These are phyloP conservation scores for Stephanodiscus minutulus DNA, from an alignment of 108 stramenopile species.

Conservation along the genomic window DNA sequence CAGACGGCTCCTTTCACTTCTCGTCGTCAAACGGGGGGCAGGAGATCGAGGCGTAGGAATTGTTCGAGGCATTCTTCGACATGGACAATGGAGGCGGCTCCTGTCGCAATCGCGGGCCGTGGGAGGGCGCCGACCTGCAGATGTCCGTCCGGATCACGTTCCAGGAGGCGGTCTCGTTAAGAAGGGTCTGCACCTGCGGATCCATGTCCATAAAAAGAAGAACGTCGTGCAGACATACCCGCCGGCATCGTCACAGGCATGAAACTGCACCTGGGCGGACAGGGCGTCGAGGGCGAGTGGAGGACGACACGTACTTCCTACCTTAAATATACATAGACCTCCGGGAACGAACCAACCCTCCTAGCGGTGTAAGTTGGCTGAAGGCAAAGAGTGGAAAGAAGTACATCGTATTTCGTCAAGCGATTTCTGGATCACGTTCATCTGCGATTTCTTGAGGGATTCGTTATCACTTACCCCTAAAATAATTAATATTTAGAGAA, in stretches of 20 bases:
- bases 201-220: conserved; percentile 68
- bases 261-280: conserved; percentile 84
- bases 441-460: too few relatives aligned
- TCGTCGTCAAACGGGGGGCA: conserved; percentile 43
- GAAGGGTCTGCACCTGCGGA: conserved; percentile 80
- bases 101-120: conserved; percentile 67
- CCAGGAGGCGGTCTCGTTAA: conserved; percentile 86
- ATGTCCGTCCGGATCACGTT: conserved; percentile 84
- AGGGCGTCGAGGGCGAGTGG: conserved; percentile 95
- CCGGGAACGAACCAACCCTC: too few relatives aligned
- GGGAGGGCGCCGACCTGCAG: conserved; percentile 88
- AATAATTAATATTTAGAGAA: neutral
- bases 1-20: conserved; percentile 84
- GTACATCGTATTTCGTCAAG: too few relatives aligned
- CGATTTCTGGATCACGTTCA: too few relatives aligned
- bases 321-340: too few relatives aligned
- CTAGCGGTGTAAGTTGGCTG: too few relatives aligned
- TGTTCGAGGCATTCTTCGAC: conserved; percentile 89
- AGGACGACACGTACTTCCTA: conserved; percentile 88
- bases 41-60: conserved; percentile 86
- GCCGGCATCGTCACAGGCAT: conserved; percentile 95
- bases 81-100: conserved; percentile 59
- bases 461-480: neutral
- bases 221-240: conserved; percentile 80
- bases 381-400: too few relatives aligned